Evolutionary conservation across 176 grass and related monocot species (phyloP), one percentile per base, ranked within the genome.

Genomic region (Avena eriantha): DNA sequence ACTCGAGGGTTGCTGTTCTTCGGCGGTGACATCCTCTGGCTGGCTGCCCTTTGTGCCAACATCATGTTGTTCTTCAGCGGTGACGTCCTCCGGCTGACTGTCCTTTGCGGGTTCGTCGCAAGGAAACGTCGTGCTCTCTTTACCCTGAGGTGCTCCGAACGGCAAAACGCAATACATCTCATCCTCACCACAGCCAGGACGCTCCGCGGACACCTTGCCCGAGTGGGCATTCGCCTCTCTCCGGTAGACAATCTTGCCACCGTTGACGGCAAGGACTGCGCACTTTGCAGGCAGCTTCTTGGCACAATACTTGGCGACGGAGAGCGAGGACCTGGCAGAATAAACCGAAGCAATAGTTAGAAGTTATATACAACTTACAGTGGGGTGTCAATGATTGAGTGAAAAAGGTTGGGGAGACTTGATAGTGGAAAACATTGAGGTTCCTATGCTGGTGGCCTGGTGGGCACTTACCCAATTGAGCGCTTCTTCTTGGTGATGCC

Each of bases 191-290:
- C 82, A 88, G 0, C 80, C 16, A 80, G 67, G 67, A 67, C 77
- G 18, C n/a, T 89, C 84, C 0, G 81, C 87, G 3, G 84, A 89
- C 22, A 90, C 90, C 67, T 87, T 95, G 78, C 81, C 83, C 19
- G 74, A 88, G 54, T 92, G 88, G 10, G 15, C 92, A 70, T 78
- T 88, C 3, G 89, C 73, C 67, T 91, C 89, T 61, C 92, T 94
- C 11, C 70, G 86, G 78, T 92, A 99, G 59, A 97, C 89, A 57
- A 99, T 93, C 89, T 99, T 99, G 55, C 97, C 97, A n/a, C 88
- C 86, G 29, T 82, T 93, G 85, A 99, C 85, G 0, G 94, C 94
- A 4, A 99, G 60, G 80, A 97, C 92, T 0, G 89, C 87, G 17
- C 97, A 99, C 51, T 89, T 89, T n/a, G 72, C 79, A 0, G 80